Conservation (phyloP, 805 yeast genomes). For the Monosporozyma aerobia region DNA sequence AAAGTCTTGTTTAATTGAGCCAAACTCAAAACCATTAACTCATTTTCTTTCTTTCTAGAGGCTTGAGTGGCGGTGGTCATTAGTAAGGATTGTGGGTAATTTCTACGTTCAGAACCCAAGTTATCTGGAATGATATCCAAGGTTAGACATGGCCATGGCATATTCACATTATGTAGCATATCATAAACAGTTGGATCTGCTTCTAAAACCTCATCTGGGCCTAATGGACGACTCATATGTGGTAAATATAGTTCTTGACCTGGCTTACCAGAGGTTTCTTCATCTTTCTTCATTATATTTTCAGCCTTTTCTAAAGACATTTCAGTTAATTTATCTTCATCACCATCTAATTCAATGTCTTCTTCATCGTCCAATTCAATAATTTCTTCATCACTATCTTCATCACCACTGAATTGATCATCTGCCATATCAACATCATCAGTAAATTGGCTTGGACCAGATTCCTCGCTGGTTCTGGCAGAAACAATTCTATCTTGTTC, state of each 20-base stretch:
- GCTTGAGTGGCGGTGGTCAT: constrained; percentile 94
- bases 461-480: constrained; percentile 26
- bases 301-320: constrained; percentile 31
- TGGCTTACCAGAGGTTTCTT: constrained; percentile 28
- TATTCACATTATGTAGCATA: constrained; percentile 86
- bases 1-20: constrained; percentile 77
- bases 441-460: constrained; percentile 13
- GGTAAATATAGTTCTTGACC: constrained; percentile 64
- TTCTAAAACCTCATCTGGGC: constrained; percentile 91
- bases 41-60: constrained; percentile 75
- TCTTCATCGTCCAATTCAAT: constrained; percentile 67
- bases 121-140: constrained; percentile 81
- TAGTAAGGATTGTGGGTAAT: constrained; percentile 79
- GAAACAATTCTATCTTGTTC: constrained; percentile 37
- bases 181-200: constrained; percentile 95
- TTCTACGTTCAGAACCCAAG: constrained; percentile 80
- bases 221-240: constrained; percentile 79
- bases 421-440: constrained; percentile 57
- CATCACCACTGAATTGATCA: constrained; percentile 86
- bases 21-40: constrained; percentile 73
- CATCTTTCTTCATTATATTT: constrained; percentile 32
- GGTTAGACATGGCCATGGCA: constrained; percentile 97
- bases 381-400: constrained; percentile 84
- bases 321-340: constrained; percentile 28
- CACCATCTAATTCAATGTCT: constrained; percentile 31